A percentile compares a stretch with the other conserved stretches of the same genome.
phyloP scores from a whole-genome alignment of 345 rosid genomes.

The Eucalyptus dawsonii region DNA sequence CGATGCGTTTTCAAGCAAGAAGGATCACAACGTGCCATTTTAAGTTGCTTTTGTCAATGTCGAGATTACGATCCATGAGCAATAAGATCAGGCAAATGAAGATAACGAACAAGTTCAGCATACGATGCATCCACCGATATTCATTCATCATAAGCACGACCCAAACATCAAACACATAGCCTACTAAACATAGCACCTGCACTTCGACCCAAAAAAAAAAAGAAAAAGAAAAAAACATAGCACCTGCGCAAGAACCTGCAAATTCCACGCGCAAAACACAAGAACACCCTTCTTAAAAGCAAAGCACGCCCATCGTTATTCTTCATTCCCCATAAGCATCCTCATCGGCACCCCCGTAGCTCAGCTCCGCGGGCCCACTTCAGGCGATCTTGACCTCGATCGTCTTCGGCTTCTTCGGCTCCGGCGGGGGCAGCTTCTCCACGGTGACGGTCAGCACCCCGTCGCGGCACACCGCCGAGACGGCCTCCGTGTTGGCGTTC shows the following conservation, averaged over 20 bases:
- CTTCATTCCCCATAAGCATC: neutral
- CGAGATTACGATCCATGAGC: fast-evolving
- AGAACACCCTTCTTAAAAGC: neutral
- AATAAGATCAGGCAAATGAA: neutral
- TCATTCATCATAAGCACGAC: neutral
- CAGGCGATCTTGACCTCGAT: conserved; percentile 67
- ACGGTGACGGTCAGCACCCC: conserved; percentile 73
- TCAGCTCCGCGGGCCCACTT: neutral
- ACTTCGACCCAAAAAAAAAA: too few relatives aligned
- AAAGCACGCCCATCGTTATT: neutral
- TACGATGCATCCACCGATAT: fast-evolving
- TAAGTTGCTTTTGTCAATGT: fast-evolving
- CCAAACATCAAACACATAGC: neutral
- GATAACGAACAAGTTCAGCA: neutral
- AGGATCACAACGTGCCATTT: neutral
- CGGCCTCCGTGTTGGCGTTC: conserved; percentile 46
- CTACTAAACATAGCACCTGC: neutral
- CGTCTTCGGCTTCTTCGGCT: conserved; percentile 63
- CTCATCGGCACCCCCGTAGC: fast-evolving
- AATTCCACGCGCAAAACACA: neutral
- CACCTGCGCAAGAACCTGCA: neutral
- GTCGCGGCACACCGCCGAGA: conserved; percentile 56
- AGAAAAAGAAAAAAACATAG: neutral
- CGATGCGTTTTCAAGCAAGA: neutral
- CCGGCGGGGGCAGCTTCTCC: conserved; percentile 70